Conservation (phyloP, 805 yeast species). For the Candida patagonica region DNA sequence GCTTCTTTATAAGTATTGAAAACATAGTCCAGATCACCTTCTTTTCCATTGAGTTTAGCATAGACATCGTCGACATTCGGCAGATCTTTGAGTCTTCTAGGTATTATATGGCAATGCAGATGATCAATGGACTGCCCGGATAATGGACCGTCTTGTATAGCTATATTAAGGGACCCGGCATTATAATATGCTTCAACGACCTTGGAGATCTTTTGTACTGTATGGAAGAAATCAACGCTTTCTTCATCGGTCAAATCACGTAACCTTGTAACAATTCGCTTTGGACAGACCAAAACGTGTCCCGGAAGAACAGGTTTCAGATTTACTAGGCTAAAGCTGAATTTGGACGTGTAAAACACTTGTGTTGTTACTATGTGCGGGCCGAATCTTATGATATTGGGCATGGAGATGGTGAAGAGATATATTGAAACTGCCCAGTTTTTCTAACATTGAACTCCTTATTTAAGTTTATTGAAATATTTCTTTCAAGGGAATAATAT, state of each 20-base stretch:
- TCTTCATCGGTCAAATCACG: slow-evolving; percentile 67
- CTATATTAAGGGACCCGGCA: slow-evolving; percentile 79
- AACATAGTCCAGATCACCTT: slow-evolving; percentile 37
- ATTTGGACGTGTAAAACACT: slow-evolving; percentile 43
- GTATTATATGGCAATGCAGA: slow-evolving; percentile 87
- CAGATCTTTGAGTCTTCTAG: slow-evolving; percentile 51
- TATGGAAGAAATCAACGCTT: slow-evolving; percentile 59
- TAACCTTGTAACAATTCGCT: slow-evolving; percentile 56
- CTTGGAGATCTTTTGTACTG: slow-evolving; percentile 61
- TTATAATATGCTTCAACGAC: slow-evolving; percentile 59
- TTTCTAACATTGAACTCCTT: no score
- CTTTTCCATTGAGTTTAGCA: slow-evolving; percentile 46
- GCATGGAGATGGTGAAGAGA: not conserved
- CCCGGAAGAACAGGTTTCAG: slow-evolving; percentile 90
- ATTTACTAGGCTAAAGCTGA: slow-evolving; percentile 80
- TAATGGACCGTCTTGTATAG: slow-evolving; percentile 93
- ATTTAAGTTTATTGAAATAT: no score
- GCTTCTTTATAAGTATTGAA: slow-evolving; percentile 24
- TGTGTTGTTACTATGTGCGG: slow-evolving; percentile 26
- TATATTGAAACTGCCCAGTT: not conserved
- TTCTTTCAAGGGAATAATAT: no score
- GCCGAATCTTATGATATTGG: slow-evolving; percentile 19
- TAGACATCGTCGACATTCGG: slow-evolving; percentile 71
- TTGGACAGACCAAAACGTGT: slow-evolving; percentile 82
- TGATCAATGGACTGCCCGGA: slow-evolving; percentile 97